phyloP scores from a whole-genome alignment of 2,329 filamentous ascomycete species.

The Sclerotinia minor region DNA sequence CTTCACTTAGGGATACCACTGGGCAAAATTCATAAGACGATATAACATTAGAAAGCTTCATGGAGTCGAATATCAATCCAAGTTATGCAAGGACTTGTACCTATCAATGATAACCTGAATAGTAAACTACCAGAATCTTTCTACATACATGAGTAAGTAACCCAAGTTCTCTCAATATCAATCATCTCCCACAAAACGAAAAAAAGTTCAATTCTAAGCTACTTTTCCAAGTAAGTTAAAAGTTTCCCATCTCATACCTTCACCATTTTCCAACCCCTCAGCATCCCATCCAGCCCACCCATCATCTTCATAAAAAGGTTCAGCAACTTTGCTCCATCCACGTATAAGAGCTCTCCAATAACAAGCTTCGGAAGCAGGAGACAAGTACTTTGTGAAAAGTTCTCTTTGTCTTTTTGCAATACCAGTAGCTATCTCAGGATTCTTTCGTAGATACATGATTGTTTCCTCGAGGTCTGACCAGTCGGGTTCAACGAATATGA shows the following conservation, averaged over 20 bases:
- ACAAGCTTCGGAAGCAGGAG: slow-evolving; percentile 53
- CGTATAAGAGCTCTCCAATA: slow-evolving; percentile 54
- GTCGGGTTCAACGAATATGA: slow-evolving; percentile 53
- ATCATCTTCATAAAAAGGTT: slow-evolving; percentile 43
- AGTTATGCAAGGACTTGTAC: neutral
- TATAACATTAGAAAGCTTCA: no score
- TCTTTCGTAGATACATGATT: slow-evolving; percentile 48
- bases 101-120: neutral
- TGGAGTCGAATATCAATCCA: neutral
- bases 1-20: no score
- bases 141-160: neutral
- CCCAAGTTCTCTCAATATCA: neutral
- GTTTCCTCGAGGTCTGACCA: slow-evolving; percentile 53
- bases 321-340: slow-evolving; percentile 50
- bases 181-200: neutral
- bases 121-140: neutral
- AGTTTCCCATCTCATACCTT: slow-evolving; percentile 39
- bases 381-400: slow-evolving; percentile 50
- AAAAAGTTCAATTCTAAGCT: neutral
- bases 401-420: slow-evolving; percentile 52
- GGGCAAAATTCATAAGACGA: no score
- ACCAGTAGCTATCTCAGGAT: slow-evolving; percentile 48
- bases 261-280: slow-evolving; percentile 40
- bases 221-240: slow-evolving; percentile 34
- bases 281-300: slow-evolving; percentile 38